These are phyloP conservation scores for Amborella trichopoda DNA, from an alignment of 164 flowering plant species.

Conservation along the genomic window DNA sequence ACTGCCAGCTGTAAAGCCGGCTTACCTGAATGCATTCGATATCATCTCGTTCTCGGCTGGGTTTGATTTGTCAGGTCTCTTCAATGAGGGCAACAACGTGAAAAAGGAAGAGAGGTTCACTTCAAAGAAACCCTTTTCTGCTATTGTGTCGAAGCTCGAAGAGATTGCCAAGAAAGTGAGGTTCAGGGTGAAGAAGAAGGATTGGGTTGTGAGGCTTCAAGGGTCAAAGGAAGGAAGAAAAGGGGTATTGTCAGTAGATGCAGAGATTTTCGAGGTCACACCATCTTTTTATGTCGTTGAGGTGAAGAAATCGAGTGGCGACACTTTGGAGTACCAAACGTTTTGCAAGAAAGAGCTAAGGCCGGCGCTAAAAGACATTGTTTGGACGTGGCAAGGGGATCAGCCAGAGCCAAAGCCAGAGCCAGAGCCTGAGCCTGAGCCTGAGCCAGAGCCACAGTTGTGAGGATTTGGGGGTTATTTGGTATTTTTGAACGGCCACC, in stretches of 20 bases:
- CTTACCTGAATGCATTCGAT: conserved; percentile 68
- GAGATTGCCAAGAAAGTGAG: conserved; percentile 36
- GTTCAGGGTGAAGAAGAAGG: conserved; percentile 40
- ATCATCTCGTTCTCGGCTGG: conserved; percentile 71
- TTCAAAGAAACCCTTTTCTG: conserved; percentile 34
- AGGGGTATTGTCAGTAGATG: conserved; percentile 53
- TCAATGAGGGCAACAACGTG: conserved; percentile 23
- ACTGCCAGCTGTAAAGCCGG: conserved; percentile 14
- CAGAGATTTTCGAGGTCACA: conserved; percentile 72
- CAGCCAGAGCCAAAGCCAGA: conserved; percentile 12
- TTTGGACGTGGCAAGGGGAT: conserved; percentile 72
- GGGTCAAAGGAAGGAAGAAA: conserved; percentile 48
- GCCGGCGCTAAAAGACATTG: conserved; percentile 70
- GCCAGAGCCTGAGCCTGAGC: conserved; percentile 8
- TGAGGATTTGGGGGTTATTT: neutral
- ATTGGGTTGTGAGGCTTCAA: conserved; percentile 48
- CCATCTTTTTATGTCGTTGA: conserved; percentile 56
- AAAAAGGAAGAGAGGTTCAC: conserved; percentile 49
- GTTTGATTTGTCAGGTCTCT: conserved; percentile 66
- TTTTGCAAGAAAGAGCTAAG: conserved; percentile 38
- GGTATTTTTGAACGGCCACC: neutral
- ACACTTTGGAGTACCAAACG: conserved; percentile 61
- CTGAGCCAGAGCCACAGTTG: neutral
- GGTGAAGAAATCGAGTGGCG: conserved; percentile 59
- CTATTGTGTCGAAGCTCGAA: conserved; percentile 58